phyloP scores from a whole-genome alignment of 352 stramenopile species.

The Phytophthora parvispora region DNA sequence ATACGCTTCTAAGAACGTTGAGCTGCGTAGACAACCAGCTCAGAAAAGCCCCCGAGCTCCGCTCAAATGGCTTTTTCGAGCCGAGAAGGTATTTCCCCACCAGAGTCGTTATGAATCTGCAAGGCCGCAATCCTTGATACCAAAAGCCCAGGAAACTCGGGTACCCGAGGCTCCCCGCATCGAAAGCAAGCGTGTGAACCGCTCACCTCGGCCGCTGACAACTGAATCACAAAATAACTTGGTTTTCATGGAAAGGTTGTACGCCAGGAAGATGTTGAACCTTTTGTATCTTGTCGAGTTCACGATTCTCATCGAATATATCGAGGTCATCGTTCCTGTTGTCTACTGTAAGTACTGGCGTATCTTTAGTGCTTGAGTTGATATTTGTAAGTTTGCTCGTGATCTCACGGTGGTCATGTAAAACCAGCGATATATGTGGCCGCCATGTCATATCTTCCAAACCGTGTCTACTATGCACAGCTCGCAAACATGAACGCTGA shows the following conservation, averaged over 20 bases:
- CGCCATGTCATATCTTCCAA: slow-evolving; percentile 32
- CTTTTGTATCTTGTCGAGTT: slow-evolving; percentile 47
- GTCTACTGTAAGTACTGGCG: slow-evolving; percentile 36
- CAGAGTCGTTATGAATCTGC: background rate
- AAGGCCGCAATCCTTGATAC: background rate
- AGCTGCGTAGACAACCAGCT: background rate
- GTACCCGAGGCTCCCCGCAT: background rate
- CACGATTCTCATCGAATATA: slow-evolving; percentile 42
- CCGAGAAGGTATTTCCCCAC: background rate
- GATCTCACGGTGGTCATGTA: background rate
- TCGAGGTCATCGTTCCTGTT: slow-evolving; percentile 35
- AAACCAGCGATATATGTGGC: slow-evolving; percentile 30
- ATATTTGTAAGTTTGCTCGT: background rate
- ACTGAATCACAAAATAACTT: slow-evolving; percentile 4
- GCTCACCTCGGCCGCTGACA: background rate
- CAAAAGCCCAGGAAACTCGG: background rate
- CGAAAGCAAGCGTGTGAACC: background rate
- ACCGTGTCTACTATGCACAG: slow-evolving; percentile 33
- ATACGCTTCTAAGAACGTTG: background rate
- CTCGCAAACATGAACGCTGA: slow-evolving; percentile 22
- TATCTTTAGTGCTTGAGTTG: background rate
- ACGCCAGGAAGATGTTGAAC: slow-evolving; percentile 11
- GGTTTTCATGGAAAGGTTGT: slow-evolving; percentile 11
- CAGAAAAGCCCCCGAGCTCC: background rate
- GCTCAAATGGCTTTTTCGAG: background rate